Conservation (phyloP, 371 early-diverging fungal species). For the Saksenaea vasiformis region DNA sequence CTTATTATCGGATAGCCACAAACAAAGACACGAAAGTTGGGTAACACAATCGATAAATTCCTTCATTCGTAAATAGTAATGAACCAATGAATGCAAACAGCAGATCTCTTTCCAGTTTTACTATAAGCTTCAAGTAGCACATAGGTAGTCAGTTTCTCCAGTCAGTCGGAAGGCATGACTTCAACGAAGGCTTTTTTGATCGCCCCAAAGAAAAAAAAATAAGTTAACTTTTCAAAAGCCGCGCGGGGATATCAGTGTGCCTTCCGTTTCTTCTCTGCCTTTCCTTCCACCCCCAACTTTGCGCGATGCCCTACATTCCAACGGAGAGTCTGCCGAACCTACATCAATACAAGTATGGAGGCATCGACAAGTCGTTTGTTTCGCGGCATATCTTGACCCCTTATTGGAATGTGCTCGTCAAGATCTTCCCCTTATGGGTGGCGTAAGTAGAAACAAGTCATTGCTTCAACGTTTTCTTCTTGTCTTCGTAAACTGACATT, state of each 20-base stretch:
- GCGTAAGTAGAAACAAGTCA: slow-evolving; percentile 82
- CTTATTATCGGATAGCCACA: too few species aligned
- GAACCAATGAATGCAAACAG: too few species aligned
- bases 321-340: slow-evolving; percentile 55
- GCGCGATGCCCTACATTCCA: slow-evolving; percentile 37
- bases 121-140: too few species aligned
- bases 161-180: not conserved
- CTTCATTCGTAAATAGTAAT: too few species aligned
- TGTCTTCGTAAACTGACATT: not conserved
- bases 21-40: too few species aligned
- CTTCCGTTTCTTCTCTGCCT: not conserved
- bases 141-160: too few species aligned
- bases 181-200: too few species aligned
- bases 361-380: slow-evolving; percentile 88
- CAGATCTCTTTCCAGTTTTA: too few species aligned
- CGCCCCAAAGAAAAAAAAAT: too few species aligned
- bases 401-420: slow-evolving; percentile 91
- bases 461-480: not conserved
- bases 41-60: too few species aligned
- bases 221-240: not conserved
- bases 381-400: slow-evolving; percentile 83
- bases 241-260: not conserved
- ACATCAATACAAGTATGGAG: slow-evolving; percentile 80
- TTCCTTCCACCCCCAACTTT: not conserved
- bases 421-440: slow-evolving; percentile 88